These are phyloP conservation scores for Tricholoma saponaceum DNA, from an alignment of 768 basidiomycete species.

Conservation along the genomic window DNA sequence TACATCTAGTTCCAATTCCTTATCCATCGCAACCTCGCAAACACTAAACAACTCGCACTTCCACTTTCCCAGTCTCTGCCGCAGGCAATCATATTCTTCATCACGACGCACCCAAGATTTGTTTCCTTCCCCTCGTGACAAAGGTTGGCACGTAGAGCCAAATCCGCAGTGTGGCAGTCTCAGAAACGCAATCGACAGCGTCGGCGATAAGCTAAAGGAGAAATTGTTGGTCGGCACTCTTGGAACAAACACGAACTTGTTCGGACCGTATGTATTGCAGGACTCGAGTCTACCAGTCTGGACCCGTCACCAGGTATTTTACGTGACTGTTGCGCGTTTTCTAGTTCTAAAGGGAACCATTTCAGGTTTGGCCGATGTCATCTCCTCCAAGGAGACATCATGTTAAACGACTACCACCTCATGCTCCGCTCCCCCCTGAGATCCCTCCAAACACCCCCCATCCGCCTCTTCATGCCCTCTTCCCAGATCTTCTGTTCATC, in stretches of 20 bases:
- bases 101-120: slow-evolving; percentile 36
- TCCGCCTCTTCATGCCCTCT: slow-evolving; percentile 93
- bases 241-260: slow-evolving; percentile 64
- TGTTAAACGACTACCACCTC: slow-evolving; percentile 96
- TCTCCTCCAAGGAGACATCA: slow-evolving; percentile 86
- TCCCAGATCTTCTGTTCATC: slow-evolving; percentile 88
- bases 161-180: slow-evolving; percentile 79
- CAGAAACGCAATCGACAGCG: slow-evolving; percentile 75
- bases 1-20: too few species aligned
- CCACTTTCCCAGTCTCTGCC: slow-evolving; percentile 41
- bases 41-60: slow-evolving; percentile 46
- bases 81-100: slow-evolving; percentile 50
- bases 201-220: slow-evolving; percentile 47
- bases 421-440: slow-evolving; percentile 76
- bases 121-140: not conserved
- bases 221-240: slow-evolving; percentile 70
- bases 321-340: not conserved
- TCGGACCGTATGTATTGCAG: slow-evolving; percentile 40
- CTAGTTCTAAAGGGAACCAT: not conserved
- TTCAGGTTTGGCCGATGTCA: slow-evolving; percentile 77
- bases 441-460: slow-evolving; percentile 59
- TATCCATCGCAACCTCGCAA: slow-evolving; percentile 30
- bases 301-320: slow-evolving; percentile 68
- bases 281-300: slow-evolving; percentile 54
- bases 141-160: slow-evolving; percentile 41